phyloP scores from a whole-genome alignment of 352 stramenopile genomes.

The Phytophthora tentaculata region DNA sequence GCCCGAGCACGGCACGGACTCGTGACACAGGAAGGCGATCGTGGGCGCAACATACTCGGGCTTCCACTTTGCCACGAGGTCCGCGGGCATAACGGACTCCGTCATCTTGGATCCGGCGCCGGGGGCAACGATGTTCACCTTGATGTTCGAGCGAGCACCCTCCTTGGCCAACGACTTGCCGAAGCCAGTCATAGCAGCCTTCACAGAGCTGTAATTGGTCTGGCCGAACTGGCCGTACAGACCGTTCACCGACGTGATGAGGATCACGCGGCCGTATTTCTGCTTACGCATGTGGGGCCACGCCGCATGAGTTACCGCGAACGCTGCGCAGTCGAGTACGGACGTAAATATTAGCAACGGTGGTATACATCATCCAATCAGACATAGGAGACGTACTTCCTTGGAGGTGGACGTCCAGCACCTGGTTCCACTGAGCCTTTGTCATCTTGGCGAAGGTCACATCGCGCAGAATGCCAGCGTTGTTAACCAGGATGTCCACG shows the following conservation, averaged over 20 bases:
- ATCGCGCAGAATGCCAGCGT: slow-evolving; percentile 95
- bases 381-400: slow-evolving; percentile 50
- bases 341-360: background rate
- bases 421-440: slow-evolving; percentile 87
- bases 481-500: slow-evolving; percentile 91
- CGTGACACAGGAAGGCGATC: slow-evolving; percentile 87
- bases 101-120: slow-evolving; percentile 91
- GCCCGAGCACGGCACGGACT: slow-evolving; percentile 75
- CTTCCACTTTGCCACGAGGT: slow-evolving; percentile 86
- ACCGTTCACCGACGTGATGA: slow-evolving; percentile 86
- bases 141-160: slow-evolving; percentile 82
- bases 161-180: slow-evolving; percentile 92
- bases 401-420: slow-evolving; percentile 86
- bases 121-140: slow-evolving; percentile 89
- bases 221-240: slow-evolving; percentile 93
- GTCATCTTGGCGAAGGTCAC: slow-evolving; percentile 91
- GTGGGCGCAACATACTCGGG: slow-evolving; percentile 90
- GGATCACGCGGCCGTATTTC: slow-evolving; percentile 90
- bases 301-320: slow-evolving; percentile 82
- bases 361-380: background rate
- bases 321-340: slow-evolving; percentile 45
- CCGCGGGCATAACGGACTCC: slow-evolving; percentile 80
- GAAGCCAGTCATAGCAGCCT: slow-evolving; percentile 94
- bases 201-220: slow-evolving; percentile 91
- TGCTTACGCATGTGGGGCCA: slow-evolving; percentile 91